Base-by-base conservation (phyloP, 495 filamentous ascomycete species). In the Penicillium taxi region DNA sequence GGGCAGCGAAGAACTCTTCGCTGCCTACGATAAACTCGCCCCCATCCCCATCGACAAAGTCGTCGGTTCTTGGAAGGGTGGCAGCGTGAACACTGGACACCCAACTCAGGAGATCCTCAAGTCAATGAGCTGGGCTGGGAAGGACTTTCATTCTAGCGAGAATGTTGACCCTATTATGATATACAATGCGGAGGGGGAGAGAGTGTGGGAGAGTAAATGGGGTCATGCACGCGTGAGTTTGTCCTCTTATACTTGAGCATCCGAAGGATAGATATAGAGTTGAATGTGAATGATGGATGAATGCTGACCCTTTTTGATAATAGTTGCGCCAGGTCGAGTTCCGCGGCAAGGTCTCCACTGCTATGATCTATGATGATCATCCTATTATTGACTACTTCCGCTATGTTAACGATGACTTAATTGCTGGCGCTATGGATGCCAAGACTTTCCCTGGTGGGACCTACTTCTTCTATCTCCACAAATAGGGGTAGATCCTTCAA, bases 311-410 rank as follows among this genome's bases (percentile, higher is more conserved):
- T 2, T 2, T 19, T 21, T 4, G 2, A 5, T 25, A 3, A 26
- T 26, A 59, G 48, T 39, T 57, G 15, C 44, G 56, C 15, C 45
- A 53, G 32, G 36, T 62, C 12, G 44, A 55, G 19, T 53, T 32
- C 26, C 40, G 50, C 1, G 55, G 48, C 7, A 30, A 29, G 12
- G 1, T 49, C 3, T 52, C 50, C 5, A 48, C 48, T 11, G 44
- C 50, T 5, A 57, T 62, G 53, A 41, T 59, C 16, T 58, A 59
- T 30, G 51, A 55, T 35, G 42, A 50, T 8, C 33, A 39, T 7
- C 53, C 56, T 2, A 55, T 62, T 27, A 51, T 57, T 30, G 58
- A 61, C 22, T 47, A 54, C 22, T 58, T 61, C 35, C 38, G 52
- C 23, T 50, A 47, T 20, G 55, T 61, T 9, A 41, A 28, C 18